Evolutionary conservation across 108 stramenopile genomes (phyloP).

Genomic region (Conticribra guillardii): DNA sequence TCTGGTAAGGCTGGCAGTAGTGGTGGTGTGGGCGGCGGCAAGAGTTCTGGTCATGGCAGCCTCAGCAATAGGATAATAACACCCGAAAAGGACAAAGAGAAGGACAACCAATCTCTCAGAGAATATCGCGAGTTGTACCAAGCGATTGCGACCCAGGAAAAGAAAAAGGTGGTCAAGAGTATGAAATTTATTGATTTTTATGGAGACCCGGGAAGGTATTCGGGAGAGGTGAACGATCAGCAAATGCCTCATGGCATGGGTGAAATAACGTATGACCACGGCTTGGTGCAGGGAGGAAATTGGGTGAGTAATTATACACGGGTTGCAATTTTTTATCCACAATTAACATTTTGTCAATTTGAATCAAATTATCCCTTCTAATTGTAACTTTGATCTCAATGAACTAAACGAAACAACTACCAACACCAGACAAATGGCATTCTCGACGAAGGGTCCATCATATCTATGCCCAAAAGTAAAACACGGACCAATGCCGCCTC

Average conservation of each 20-base stretch:
- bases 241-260: slow-evolving; percentile 45
- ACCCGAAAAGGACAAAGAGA: too few species aligned
- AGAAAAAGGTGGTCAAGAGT: slow-evolving; percentile 33
- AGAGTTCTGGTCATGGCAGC: background rate
- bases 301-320: slow-evolving; percentile 18
- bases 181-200: slow-evolving; percentile 45
- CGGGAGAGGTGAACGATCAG: slow-evolving; percentile 47
- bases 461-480: background rate
- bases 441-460: slow-evolving; percentile 29
- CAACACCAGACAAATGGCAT: slow-evolving; percentile 39
- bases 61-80: background rate
- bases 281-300: slow-evolving; percentile 33
- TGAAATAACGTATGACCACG: slow-evolving; percentile 38
- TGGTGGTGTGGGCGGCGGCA: background rate
- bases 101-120: too few species aligned
- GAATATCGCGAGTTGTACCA: slow-evolving; percentile 40
- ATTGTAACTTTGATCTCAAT: background rate
- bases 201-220: slow-evolving; percentile 39
- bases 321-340: background rate
- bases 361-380: background rate
- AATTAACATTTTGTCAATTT: background rate
- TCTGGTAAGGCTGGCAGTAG: background rate
- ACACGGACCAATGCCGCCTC: background rate
- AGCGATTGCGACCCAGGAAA: background rate
- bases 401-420: too few species aligned